phyloP scores from a whole-genome alignment of 495 filamentous ascomycete species.

The Penicillium ochrochloron region DNA sequence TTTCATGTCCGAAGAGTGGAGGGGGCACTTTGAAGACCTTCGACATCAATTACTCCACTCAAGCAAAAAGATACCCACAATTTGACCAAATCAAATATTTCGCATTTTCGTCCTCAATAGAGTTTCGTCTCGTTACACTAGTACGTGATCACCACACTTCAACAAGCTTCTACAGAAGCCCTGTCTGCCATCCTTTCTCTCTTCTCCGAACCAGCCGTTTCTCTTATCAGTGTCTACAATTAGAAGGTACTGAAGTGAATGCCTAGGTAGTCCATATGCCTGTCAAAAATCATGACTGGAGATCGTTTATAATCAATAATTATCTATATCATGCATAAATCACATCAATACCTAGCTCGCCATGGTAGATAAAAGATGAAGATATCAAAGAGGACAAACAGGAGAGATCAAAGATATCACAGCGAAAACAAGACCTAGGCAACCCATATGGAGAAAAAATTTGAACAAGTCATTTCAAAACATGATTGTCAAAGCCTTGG shows the following conservation, averaged over 20 bases:
- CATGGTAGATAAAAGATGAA: background rate
- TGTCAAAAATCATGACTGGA: background rate
- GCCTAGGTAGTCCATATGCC: background rate
- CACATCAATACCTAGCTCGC: background rate
- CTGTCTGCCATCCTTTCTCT: background rate
- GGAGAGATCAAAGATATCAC: background rate
- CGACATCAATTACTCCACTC: background rate
- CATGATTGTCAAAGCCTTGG: background rate
- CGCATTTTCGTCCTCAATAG: background rate
- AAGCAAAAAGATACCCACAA: slow-evolving; percentile 14
- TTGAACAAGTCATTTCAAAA: background rate
- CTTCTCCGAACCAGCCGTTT: too few species aligned
- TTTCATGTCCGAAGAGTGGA: background rate
- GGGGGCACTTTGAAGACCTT: background rate
- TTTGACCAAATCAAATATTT: slow-evolving; percentile 5
- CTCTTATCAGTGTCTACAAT: background rate
- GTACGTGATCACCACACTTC: too few species aligned
- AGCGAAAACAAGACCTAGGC: slow-evolving; percentile 1
- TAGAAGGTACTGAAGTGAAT: background rate
- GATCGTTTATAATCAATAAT: background rate
- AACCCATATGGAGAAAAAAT: background rate
- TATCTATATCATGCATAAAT: slow-evolving; percentile 16
- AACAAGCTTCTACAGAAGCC: background rate
- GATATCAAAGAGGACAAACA: slow-evolving; percentile 1
- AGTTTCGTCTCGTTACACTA: background rate